Evolutionary conservation across 2,329 filamentous ascomycete genomes (phyloP).

Genomic region (Calonectria montana): DNA sequence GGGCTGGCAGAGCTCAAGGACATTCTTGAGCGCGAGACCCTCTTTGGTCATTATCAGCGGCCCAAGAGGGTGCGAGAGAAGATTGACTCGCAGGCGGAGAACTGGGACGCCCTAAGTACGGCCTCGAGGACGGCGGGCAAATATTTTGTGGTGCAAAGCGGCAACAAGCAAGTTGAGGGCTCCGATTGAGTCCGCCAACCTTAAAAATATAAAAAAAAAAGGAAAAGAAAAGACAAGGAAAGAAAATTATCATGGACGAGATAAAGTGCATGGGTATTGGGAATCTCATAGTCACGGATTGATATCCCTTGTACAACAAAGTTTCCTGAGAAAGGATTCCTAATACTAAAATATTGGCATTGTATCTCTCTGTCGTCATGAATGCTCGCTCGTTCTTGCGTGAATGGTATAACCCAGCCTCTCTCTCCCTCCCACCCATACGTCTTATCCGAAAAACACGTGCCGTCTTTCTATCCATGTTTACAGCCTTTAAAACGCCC

Average conservation of each 20-base stretch:
- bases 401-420: conserved; percentile 9
- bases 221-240: background rate
- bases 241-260: background rate
- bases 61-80: conserved; percentile 52
- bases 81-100: conserved; percentile 62
- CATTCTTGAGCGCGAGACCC: conserved; percentile 69
- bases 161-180: conserved; percentile 51
- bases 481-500: conserved; percentile 23
- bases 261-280: background rate
- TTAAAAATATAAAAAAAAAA: background rate
- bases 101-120: conserved; percentile 77
- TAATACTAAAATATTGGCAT: conserved; percentile 4
- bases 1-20: conserved; percentile 66
- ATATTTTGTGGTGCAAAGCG: conserved; percentile 82
- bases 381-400: conserved; percentile 13
- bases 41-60: conserved; percentile 65
- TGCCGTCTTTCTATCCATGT: conserved; percentile 2
- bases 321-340: background rate
- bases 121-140: conserved; percentile 75
- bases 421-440: background rate
- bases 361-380: conserved; percentile 17
- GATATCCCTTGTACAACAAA: conserved; percentile 30
- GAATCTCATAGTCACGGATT: background rate
- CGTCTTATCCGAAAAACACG: background rate
- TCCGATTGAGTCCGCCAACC: conserved; percentile 19